These are phyloP conservation scores for Pyrus hybrid DNA, from an alignment of 331 rosid genomes.

Conservation along the genomic window DNA sequence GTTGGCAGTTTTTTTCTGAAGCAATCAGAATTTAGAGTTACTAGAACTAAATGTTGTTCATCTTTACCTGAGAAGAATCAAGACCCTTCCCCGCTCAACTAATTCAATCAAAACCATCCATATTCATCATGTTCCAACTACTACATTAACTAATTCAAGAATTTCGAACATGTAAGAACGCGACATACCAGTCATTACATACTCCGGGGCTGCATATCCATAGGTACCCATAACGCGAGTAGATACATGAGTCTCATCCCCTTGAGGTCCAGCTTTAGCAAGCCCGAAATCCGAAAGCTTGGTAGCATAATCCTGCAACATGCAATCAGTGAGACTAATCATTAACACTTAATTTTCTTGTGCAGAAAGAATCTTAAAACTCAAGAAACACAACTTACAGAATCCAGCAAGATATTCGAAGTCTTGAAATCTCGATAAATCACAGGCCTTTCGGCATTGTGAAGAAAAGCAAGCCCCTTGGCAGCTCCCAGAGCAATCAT, in stretches of 20 bases:
- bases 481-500: slow-evolving; percentile 96
- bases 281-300: slow-evolving; percentile 56
- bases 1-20: background rate
- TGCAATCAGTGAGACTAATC: slow-evolving; percentile 6
- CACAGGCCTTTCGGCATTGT: slow-evolving; percentile 91
- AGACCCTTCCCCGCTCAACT: background rate
- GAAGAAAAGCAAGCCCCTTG: slow-evolving; percentile 95
- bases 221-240: slow-evolving; percentile 57
- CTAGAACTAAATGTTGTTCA: background rate
- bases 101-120: background rate
- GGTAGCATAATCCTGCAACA: slow-evolving; percentile 73
- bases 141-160: background rate
- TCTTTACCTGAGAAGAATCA: background rate
- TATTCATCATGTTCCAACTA: background rate
- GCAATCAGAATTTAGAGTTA: background rate
- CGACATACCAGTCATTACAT: slow-evolving; percentile 47
- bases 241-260: slow-evolving; percentile 51
- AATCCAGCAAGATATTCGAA: slow-evolving; percentile 85
- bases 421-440: slow-evolving; percentile 94
- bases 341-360: background rate
- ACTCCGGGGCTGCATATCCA: slow-evolving; percentile 55
- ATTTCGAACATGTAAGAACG: slow-evolving; percentile 1
- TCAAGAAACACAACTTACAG: slow-evolving; percentile 52
- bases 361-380: background rate
- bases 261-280: slow-evolving; percentile 56